These are phyloP conservation scores for Bullera alba DNA, from an alignment of 768 basidiomycete genomes.

Conservation along the genomic window DNA sequence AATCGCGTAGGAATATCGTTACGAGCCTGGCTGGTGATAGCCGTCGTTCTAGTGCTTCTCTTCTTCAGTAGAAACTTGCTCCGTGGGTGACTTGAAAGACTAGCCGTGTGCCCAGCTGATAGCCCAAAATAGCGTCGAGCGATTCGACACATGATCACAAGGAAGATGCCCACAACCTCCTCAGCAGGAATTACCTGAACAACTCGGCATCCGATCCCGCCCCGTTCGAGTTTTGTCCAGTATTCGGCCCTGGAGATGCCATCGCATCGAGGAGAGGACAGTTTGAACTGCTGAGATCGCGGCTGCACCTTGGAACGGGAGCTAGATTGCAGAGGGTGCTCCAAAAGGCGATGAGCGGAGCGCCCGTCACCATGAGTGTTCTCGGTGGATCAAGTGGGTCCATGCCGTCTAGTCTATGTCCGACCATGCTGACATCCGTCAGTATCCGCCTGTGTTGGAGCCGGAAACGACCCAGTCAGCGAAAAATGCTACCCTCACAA, in stretches of 20 bases:
- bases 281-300: conserved; percentile 62
- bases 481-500: conserved; percentile 82
- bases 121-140: not conserved
- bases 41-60: conserved; percentile 19
- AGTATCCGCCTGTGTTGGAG: conserved; percentile 92
- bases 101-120: not conserved
- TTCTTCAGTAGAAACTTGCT: conserved; percentile 23
- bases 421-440: not conserved
- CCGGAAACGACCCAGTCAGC: conserved; percentile 81
- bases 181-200: conserved; percentile 77
- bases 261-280: conserved; percentile 73
- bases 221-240: conserved; percentile 88
- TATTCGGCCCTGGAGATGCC: conserved; percentile 72
- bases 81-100: conserved; percentile 15
- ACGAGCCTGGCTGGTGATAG: conserved; percentile 28
- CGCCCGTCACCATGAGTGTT: conserved; percentile 81
- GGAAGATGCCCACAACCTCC: conserved; percentile 25
- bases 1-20: conserved; percentile 21
- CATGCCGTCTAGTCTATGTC: not conserved
- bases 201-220: conserved; percentile 49
- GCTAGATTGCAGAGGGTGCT: conserved; percentile 74
- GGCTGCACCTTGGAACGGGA: conserved; percentile 71
- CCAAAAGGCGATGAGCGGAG: conserved; percentile 72
- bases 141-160: conserved; percentile 9
- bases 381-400: conserved; percentile 76